phyloP scores from a whole-genome alignment of 768 basidiomycete genomes.

The Suillus discolor region DNA sequence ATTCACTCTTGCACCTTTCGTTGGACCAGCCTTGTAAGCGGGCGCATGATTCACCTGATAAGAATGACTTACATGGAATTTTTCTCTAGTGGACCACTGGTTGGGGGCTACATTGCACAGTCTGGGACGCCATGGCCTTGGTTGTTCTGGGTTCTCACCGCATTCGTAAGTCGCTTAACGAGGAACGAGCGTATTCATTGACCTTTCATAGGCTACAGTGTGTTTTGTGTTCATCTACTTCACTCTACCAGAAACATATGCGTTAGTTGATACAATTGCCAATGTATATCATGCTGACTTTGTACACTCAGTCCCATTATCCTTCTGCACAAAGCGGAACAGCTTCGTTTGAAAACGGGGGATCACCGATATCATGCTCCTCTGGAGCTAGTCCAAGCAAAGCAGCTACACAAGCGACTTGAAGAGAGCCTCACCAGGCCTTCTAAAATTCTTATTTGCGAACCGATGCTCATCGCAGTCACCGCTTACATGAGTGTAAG shows the following conservation, averaged over 20 bases:
- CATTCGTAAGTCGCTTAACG: neutral
- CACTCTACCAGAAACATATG: neutral
- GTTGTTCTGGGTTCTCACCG: neutral
- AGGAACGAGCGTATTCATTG: neutral
- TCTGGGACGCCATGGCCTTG: neutral
- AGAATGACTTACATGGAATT: neutral
- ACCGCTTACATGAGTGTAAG: slow-evolving; percentile 1
- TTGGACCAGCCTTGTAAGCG: neutral
- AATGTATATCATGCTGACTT: neutral
- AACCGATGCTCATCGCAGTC: neutral
- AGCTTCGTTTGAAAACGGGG: neutral
- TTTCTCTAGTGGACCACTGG: neutral
- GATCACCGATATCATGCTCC: neutral
- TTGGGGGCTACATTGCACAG: neutral
- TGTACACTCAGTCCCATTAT: neutral
- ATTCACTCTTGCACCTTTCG: neutral
- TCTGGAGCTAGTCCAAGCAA: neutral
- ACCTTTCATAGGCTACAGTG: neutral
- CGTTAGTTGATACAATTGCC: neutral
- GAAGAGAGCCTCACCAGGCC: neutral
- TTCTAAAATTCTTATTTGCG: neutral
- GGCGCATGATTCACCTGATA: neutral
- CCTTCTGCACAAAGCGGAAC: neutral
- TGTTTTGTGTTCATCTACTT: slow-evolving; percentile 1
- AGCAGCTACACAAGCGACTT: neutral